Conservation (phyloP, 1,284 basidiomycete species). For the Leucoagaricus sp. region DNA sequence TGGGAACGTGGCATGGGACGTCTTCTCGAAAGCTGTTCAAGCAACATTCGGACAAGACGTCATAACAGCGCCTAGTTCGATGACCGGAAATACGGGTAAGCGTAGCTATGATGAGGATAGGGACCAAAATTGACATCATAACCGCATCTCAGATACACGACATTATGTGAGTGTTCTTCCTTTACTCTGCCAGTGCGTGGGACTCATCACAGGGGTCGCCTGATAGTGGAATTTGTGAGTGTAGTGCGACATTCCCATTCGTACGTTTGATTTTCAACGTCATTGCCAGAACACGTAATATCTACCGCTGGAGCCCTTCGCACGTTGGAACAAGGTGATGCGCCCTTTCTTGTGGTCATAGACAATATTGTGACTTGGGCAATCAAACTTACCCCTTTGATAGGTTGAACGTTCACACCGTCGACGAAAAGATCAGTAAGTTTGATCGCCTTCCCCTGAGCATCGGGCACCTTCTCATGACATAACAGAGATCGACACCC, state of each 20-base stretch:
- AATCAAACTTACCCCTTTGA: background rate
- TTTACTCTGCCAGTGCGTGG: background rate
- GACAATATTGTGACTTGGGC: background rate
- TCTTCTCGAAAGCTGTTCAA: slow-evolving; percentile 26
- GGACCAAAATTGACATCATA: background rate
- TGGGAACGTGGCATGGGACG: slow-evolving; percentile 22
- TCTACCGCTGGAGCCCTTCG: slow-evolving; percentile 31
- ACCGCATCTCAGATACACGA: slow-evolving; percentile 23
- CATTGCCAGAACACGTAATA: slow-evolving; percentile 24
- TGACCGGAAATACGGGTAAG: slow-evolving; percentile 30
- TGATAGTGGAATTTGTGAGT: slow-evolving; percentile 27
- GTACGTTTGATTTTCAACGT: background rate
- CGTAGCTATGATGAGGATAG: background rate
- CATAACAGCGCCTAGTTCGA: slow-evolving; percentile 28
- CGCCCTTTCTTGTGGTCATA: background rate
- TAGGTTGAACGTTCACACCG: slow-evolving; percentile 29
- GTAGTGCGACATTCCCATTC: background rate
- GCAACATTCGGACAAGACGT: slow-evolving; percentile 27
- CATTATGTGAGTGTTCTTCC: slow-evolving; percentile 23
- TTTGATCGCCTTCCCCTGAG: background rate
- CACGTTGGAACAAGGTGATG: slow-evolving; percentile 25
- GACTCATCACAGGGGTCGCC: background rate
- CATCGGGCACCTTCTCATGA: background rate
- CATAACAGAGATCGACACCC: slow-evolving; percentile 22
- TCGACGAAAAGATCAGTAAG: slow-evolving; percentile 31